Evolutionary conservation across 768 basidiomycete species (phyloP).

Genomic region (Leccinum subtestaceum): DNA sequence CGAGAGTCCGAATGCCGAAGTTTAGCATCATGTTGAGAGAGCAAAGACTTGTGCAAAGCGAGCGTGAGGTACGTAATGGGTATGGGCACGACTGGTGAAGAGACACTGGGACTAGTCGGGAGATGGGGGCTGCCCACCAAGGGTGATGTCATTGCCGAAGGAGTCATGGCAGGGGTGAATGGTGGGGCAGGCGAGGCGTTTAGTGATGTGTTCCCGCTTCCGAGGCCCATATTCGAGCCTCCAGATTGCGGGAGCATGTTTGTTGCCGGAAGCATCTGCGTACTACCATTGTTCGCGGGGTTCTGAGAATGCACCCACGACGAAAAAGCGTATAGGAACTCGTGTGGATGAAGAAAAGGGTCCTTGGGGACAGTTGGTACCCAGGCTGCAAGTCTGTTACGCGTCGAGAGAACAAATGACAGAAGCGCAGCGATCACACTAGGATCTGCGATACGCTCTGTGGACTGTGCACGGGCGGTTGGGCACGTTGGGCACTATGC

Average conservation of each 20-base stretch:
- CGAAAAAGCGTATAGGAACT: conserved; percentile 50
- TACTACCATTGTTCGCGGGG: conserved; percentile 7
- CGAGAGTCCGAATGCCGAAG: conserved; percentile 47
- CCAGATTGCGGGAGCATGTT: conserved; percentile 21
- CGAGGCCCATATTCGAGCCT: conserved; percentile 12
- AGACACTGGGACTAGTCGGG: conserved; percentile 17
- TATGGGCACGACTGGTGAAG: background rate
- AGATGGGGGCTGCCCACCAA: conserved; percentile 8
- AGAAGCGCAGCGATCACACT: conserved; percentile 66
- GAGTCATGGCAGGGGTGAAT: conserved; percentile 1
- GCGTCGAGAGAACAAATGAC: conserved; percentile 60
- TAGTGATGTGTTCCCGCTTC: conserved; percentile 14
- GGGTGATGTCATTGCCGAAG: conserved; percentile 8
- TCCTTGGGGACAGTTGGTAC: conserved; percentile 59
- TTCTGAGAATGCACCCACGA: conserved; percentile 26
- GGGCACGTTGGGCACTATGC: background rate
- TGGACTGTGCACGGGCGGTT: conserved; percentile 43
- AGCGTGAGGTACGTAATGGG: conserved; percentile 25
- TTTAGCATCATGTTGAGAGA: conserved; percentile 29
- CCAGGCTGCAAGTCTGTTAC: conserved; percentile 67
- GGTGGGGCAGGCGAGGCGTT: conserved; percentile 19
- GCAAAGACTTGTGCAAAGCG: conserved; percentile 20
- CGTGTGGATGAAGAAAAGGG: conserved; percentile 69
- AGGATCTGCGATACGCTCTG: conserved; percentile 74
- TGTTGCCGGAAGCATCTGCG: conserved; percentile 32